Conservation (phyloP, 73 alveolate species). For the Symbiodinium pilosum region DNA sequence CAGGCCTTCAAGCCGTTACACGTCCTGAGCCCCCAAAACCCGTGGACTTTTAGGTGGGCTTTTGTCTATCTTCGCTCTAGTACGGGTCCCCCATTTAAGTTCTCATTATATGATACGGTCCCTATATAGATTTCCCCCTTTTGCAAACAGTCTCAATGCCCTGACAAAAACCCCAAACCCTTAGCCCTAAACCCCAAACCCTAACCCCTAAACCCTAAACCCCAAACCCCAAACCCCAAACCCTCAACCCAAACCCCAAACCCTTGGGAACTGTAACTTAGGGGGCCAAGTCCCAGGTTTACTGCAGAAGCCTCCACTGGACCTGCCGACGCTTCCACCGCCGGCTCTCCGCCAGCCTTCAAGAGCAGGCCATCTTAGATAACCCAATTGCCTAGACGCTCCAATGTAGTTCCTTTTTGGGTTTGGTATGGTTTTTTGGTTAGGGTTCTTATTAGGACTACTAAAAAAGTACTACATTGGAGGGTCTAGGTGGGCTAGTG, state of each 20-base stretch:
- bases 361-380: conserved; percentile 33
- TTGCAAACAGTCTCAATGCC: too few species aligned
- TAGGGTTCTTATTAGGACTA: background rate
- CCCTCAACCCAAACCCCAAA: too few species aligned
- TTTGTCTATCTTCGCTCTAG: too few species aligned
- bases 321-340: conserved; percentile 60
- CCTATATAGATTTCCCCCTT: too few species aligned
- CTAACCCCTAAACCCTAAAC: background rate
- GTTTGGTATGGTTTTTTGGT: background rate
- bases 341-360: conserved; percentile 21
- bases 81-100: too few species aligned
- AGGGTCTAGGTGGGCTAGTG: background rate
- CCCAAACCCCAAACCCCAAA: background rate
- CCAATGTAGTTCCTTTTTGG: too few species aligned
- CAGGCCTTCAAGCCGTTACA: too few species aligned
- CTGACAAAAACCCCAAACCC: background rate
- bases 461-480: too few species aligned
- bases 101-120: too few species aligned
- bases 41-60: too few species aligned
- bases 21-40: too few species aligned
- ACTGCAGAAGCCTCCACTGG: conserved; percentile 58
- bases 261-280: background rate
- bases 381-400: too few species aligned
- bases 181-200: background rate
- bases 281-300: conserved; percentile 5